phyloP scores from a whole-genome alignment of 352 stramenopile genomes.

The Phytophthora brassicae region DNA sequence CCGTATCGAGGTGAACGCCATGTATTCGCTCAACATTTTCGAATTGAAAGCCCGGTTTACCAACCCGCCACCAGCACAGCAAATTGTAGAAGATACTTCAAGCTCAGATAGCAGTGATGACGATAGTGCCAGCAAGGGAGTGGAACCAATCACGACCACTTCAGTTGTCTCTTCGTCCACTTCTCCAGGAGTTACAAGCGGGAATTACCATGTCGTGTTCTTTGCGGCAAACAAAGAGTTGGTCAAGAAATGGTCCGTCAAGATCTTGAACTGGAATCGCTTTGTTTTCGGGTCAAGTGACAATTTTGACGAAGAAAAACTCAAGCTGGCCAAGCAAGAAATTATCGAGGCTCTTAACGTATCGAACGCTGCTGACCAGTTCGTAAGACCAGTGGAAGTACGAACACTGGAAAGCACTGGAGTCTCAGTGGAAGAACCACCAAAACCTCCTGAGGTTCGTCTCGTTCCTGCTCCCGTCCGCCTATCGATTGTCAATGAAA shows the following conservation, averaged over 20 bases:
- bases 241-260: constrained; percentile 51
- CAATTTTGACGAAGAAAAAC: constrained; percentile 8
- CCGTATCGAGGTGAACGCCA: constrained; percentile 58
- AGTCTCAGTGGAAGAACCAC: background rate
- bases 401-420: background rate
- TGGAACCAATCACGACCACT: background rate
- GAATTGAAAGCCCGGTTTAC: constrained; percentile 42
- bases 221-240: constrained; percentile 55
- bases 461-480: constrained; percentile 10
- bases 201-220: constrained; percentile 42
- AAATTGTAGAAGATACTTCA: constrained; percentile 26
- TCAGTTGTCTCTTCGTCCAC: too few relatives aligned
- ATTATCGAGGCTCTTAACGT: constrained; percentile 41
- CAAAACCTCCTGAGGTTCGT: background rate
- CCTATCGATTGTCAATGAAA: background rate
- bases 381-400: constrained; percentile 30
- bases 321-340: constrained; percentile 25
- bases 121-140: background rate
- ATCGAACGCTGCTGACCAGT: constrained; percentile 30
- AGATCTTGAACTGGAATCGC: constrained; percentile 74
- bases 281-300: constrained; percentile 48
- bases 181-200: constrained; percentile 6
- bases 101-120: constrained; percentile 33
- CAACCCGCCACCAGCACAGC: constrained; percentile 8
- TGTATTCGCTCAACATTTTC: constrained; percentile 69